Evolutionary conservation across 805 yeast species (phyloP).

Genomic region (Kurtzmaniella cleridarum): DNA sequence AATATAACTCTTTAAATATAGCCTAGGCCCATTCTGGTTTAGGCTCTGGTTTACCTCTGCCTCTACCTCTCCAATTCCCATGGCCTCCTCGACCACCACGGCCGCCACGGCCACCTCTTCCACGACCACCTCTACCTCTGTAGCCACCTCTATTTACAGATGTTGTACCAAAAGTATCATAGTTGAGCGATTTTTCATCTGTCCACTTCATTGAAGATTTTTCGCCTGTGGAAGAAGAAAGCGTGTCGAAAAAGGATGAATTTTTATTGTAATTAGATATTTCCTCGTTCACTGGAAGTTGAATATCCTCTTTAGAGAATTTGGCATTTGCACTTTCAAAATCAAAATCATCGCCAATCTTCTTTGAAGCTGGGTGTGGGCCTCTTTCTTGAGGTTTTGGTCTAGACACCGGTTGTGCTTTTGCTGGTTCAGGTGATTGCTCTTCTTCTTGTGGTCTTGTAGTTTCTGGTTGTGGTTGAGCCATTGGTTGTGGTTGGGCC

Average conservation of each 20-base stretch:
- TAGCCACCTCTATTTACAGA: slow-evolving; percentile 38
- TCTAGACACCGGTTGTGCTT: slow-evolving; percentile 9
- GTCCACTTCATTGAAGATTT: slow-evolving; percentile 54
- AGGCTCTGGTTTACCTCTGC: slow-evolving; percentile 14
- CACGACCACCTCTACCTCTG: slow-evolving; percentile 38
- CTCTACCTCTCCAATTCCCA: slow-evolving; percentile 7
- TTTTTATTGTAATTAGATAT: slow-evolving; percentile 57
- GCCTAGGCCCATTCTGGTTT: slow-evolving; percentile 28
- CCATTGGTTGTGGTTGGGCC: slow-evolving; percentile 4
- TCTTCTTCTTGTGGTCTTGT: slow-evolving; percentile 2
- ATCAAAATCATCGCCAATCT: slow-evolving; percentile 55
- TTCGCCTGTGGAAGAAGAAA: slow-evolving; percentile 62
- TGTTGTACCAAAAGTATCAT: slow-evolving; percentile 81
- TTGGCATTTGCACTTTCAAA: slow-evolving; percentile 71
- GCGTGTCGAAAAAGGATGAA: slow-evolving; percentile 83
- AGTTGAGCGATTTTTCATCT: slow-evolving; percentile 66
- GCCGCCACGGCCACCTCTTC: slow-evolving; percentile 37
- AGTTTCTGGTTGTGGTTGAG: slow-evolving; percentile 4
- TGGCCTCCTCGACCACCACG: slow-evolving; percentile 7
- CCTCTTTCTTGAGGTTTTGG: slow-evolving; percentile 7
- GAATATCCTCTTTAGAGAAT: slow-evolving; percentile 48
- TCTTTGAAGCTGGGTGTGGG: not conserved
- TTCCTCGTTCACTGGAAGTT: slow-evolving; percentile 25
- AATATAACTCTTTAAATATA: slow-evolving; percentile 1
- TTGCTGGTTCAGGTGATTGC: slow-evolving; percentile 7